phyloP scores from a whole-genome alignment of 257 asterid genomes.

The Solanum phureja region DNA sequence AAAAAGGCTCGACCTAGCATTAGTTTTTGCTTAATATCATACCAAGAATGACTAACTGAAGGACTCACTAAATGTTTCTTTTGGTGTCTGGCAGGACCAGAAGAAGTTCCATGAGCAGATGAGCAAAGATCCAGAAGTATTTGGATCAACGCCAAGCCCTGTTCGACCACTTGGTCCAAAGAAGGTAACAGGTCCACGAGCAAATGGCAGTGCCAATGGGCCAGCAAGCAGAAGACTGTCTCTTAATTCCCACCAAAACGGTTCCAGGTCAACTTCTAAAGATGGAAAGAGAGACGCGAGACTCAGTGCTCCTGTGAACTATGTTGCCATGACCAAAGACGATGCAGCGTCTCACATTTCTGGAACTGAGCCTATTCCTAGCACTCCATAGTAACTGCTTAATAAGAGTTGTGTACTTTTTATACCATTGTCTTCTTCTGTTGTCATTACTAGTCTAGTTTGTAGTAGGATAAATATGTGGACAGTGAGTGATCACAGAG shows the following conservation, averaged over 20 bases:
- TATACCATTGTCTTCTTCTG: slow-evolving; percentile 1
- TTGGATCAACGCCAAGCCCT: slow-evolving; percentile 84
- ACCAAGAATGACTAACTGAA: neutral
- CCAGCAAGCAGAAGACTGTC: slow-evolving; percentile 65
- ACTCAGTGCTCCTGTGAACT: slow-evolving; percentile 64
- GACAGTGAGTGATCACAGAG: neutral
- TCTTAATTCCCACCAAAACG: slow-evolving; percentile 71
- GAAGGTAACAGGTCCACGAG: slow-evolving; percentile 60
- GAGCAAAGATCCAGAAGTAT: slow-evolving; percentile 51
- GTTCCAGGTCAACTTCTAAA: slow-evolving; percentile 58
- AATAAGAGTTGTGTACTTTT: neutral
- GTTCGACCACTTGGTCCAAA: slow-evolving; percentile 56
- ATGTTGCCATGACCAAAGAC: slow-evolving; percentile 64
- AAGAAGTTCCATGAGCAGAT: slow-evolving; percentile 65
- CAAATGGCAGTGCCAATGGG: slow-evolving; percentile 70
- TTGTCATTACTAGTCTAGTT: slow-evolving; percentile 15
- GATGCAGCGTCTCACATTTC: slow-evolving; percentile 40
- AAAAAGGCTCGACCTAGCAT: neutral
- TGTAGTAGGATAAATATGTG: slow-evolving; percentile 13
- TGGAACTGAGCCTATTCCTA: slow-evolving; percentile 23
- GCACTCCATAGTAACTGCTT: slow-evolving; percentile 19
- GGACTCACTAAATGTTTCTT: neutral
- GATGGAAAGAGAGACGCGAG: slow-evolving; percentile 70
- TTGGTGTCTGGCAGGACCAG: slow-evolving; percentile 44
- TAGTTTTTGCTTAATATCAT: neutral